These are phyloP conservation scores for Penicillium sp. DNA, from an alignment of 2,329 filamentous ascomycete genomes.

Conservation along the genomic window DNA sequence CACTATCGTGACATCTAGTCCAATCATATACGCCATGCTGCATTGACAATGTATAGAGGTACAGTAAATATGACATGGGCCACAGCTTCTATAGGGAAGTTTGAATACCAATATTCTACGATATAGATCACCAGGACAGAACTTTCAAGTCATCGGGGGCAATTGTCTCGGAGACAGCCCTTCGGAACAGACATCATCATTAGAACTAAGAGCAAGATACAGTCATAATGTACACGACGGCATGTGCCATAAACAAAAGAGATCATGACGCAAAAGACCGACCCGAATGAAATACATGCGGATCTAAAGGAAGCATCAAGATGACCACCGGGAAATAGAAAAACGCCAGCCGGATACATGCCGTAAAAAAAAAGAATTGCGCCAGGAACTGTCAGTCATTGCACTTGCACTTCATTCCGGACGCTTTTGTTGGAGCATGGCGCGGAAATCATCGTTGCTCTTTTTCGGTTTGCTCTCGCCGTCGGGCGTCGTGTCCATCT, in stretches of 20 bases:
- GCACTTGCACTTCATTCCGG: conserved; percentile 24
- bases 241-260: conserved; percentile 12
- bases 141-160: conserved; percentile 3
- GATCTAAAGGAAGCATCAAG: conserved; percentile 9
- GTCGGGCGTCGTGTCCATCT: conserved; percentile 26
- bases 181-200: conserved; percentile 22
- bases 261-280: conserved; percentile 6
- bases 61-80: neutral
- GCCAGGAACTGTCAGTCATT: conserved; percentile 18
- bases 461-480: conserved; percentile 41
- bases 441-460: conserved; percentile 58
- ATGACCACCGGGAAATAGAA: conserved; percentile 9
- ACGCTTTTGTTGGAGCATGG: conserved; percentile 48
- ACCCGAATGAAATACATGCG: conserved; percentile 8
- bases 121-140: neutral
- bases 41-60: neutral
- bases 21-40: neutral
- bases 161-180: conserved; percentile 8
- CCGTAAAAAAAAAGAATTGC: conserved; percentile 18
- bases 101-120: neutral
- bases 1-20: neutral
- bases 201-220: conserved; percentile 20
- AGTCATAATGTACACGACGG: conserved; percentile 24
- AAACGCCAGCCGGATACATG: conserved; percentile 28
- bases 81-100: neutral